phyloP scores from a whole-genome alignment of 2,329 filamentous ascomycete species.

The Aspergillus tanneri region DNA sequence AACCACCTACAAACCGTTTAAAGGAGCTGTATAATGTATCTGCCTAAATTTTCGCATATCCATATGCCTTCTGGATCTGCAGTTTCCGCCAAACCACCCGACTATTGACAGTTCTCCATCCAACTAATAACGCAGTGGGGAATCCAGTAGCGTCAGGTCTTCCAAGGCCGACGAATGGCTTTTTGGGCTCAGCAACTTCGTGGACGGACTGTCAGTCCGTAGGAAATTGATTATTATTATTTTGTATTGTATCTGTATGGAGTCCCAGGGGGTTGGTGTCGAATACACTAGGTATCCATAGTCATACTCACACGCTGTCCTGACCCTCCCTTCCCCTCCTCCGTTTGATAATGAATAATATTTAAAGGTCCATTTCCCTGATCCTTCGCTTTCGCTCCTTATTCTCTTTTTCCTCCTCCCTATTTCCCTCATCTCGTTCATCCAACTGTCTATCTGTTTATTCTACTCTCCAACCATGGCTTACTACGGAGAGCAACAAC shows the following conservation, averaged over 20 bases:
- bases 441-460: not conserved
- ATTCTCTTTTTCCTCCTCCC: not conserved
- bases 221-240: slow-evolving; percentile 1
- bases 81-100: slow-evolving; percentile 9
- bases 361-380: slow-evolving; percentile 1
- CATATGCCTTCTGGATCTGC: slow-evolving; percentile 16
- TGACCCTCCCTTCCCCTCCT: slow-evolving; percentile 1
- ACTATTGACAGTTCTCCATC: slow-evolving; percentile 19
- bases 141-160: not conserved
- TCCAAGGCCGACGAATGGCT: slow-evolving; percentile 1
- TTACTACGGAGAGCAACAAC: slow-evolving; percentile 10
- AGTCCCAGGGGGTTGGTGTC: not conserved
- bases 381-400: not conserved
- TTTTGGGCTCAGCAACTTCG: not conserved
- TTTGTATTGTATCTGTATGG: not conserved
- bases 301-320: too few species aligned
- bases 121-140: slow-evolving; percentile 7
- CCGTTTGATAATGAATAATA: not conserved
- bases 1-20: too few species aligned
- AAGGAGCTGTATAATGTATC: slow-evolving; percentile 19
- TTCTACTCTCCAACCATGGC: not conserved
- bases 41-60: slow-evolving; percentile 21
- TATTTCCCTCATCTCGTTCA: not conserved
- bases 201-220: not conserved
- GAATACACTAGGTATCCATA: too few species aligned